These are phyloP conservation scores for Arthrobotrys sphaeroides DNA, from an alignment of 2,329 filamentous ascomycete species.

Conservation along the genomic window DNA sequence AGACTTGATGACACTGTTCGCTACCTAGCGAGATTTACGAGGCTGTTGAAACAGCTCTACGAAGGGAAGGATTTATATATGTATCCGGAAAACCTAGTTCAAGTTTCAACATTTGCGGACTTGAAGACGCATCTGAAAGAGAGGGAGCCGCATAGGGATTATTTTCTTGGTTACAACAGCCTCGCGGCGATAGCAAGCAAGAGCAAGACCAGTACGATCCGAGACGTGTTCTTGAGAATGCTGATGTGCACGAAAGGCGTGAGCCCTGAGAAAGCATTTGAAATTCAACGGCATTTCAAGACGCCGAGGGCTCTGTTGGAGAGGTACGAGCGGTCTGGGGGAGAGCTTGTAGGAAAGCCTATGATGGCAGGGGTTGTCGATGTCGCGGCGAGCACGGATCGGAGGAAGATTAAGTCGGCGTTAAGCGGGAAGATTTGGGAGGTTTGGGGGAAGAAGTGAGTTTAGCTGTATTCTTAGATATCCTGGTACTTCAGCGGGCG, in stretches of 20 bases:
- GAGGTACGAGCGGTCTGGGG: constrained; percentile 69
- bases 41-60: constrained; percentile 73
- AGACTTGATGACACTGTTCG: constrained; percentile 80
- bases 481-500: neutral
- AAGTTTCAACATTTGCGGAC: constrained; percentile 72
- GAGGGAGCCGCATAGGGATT: constrained; percentile 65
- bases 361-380: constrained; percentile 63
- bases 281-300: constrained; percentile 80
- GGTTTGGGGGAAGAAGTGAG: constrained; percentile 68
- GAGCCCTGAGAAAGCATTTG: constrained; percentile 79
- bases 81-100: constrained; percentile 73
- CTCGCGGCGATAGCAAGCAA: constrained; percentile 79
- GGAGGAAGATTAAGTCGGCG: constrained; percentile 73
- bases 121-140: constrained; percentile 69
- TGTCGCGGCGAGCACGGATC: constrained; percentile 70
- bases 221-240: constrained; percentile 84
- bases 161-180: constrained; percentile 74
- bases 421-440: constrained; percentile 77
- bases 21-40: constrained; percentile 78
- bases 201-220: constrained; percentile 75
- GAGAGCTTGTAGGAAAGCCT: constrained; percentile 61
- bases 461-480: neutral
- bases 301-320: constrained; percentile 77
- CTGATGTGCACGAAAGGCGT: constrained; percentile 81
- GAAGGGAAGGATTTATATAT: constrained; percentile 67